Evolutionary conservation across 176 grass and related monocot genomes (phyloP), one percentile per base, ranked within the genome.

Genomic region (Pontederia paniculata): DNA sequence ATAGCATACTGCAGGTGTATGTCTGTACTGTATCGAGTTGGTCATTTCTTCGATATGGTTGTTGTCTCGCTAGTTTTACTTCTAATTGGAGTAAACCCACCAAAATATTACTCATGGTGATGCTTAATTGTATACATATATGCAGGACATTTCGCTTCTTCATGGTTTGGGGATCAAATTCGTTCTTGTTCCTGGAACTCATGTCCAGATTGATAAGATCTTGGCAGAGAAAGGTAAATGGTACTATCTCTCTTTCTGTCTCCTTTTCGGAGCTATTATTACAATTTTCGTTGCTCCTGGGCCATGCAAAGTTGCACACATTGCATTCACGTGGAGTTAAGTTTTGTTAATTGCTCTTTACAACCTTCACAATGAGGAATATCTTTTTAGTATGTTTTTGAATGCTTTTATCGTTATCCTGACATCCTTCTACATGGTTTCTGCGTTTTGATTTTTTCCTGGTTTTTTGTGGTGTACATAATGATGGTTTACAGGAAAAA

Each of bases 111-210:
- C 16, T 57, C 28, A 12, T 12, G 52, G 0, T 57, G 12, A 60
- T 48, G 45, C 72, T 63, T 17, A 65, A 65, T 46, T 13, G 5
- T 52, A 17, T 67, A 16, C 16, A 66, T 56, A 53, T 55, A 23
- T 67, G 60, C 63, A 95, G 90, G 90, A 95, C 77, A 89, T 95
- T 64, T 95, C 90, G 16, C 81, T 95, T 45, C 90, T 95, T 58
- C 90, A 95, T 70, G 90, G 90, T 60, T 74, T 95, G 66, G 90
- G 90, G 50, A 89, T 96, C 70, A 96, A 86, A 59, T 96, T 96
- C 77, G 79, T 96, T 56, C 74, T 96, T 63, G 90, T 96, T 76
- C 90, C 90, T 68, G 85, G 90, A 75, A 89, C 85, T 22, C 80
- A 85, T 80, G 85, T 89, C 71, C 85, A 89, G 52, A 96, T 96